These are phyloP conservation scores for Chaetomium cochliodes DNA, from an alignment of 495 filamentous ascomycete species.

Conservation along the genomic window DNA sequence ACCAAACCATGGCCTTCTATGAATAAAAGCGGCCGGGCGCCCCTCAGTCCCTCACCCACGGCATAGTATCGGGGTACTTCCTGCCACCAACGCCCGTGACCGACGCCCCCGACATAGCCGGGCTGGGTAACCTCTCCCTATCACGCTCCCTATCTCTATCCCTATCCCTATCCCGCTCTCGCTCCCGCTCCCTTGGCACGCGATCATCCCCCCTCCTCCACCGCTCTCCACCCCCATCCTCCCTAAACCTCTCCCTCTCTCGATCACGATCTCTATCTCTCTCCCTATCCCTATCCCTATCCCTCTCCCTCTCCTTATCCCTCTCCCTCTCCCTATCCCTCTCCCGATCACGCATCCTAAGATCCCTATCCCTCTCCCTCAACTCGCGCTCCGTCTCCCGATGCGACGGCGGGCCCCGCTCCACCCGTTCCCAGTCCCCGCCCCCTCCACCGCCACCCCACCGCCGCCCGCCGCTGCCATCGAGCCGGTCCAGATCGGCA, in stretches of 20 bases:
- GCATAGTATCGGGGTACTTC: slow-evolving; percentile 33
- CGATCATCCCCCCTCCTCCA: slow-evolving; percentile 12
- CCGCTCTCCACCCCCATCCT: slow-evolving; percentile 8
- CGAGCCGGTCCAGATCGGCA: slow-evolving; percentile 39
- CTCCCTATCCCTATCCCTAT: background rate
- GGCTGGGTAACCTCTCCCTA: slow-evolving; percentile 31
- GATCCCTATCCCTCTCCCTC: slow-evolving; percentile 35
- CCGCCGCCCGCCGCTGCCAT: slow-evolving; percentile 19
- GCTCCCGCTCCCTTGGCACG: background rate
- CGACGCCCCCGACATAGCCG: slow-evolving; percentile 22
- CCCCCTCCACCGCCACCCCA: too few species aligned
- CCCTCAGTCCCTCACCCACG: slow-evolving; percentile 17
- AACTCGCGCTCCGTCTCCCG: too few species aligned
- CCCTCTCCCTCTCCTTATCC: slow-evolving; percentile 26
- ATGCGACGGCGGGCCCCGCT: too few species aligned
- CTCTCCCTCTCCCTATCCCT: slow-evolving; percentile 19
- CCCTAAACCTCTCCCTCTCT: slow-evolving; percentile 22
- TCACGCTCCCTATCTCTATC: slow-evolving; percentile 14
- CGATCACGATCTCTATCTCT: slow-evolving; percentile 30
- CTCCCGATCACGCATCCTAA: background rate
- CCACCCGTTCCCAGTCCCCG: too few species aligned
- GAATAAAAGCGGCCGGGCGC: background rate
- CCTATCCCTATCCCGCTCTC: slow-evolving; percentile 10
- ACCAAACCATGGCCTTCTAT: too few species aligned
- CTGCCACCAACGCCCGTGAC: slow-evolving; percentile 41